These are phyloP conservation scores for Dacryopinax spathularia DNA, from an alignment of 768 basidiomycete genomes.

Conservation along the genomic window DNA sequence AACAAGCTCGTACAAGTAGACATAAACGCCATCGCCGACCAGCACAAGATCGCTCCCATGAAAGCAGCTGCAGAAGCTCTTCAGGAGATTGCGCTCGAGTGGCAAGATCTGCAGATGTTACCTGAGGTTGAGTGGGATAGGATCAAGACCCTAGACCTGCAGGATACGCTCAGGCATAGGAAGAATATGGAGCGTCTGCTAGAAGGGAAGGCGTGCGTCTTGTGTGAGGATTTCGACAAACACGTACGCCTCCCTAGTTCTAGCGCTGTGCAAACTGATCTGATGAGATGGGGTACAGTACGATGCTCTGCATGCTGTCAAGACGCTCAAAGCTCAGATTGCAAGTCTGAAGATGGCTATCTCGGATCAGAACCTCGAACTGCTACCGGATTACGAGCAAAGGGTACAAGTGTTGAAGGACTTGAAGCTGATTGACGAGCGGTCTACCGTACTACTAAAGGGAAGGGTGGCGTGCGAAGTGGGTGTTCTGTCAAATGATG, in stretches of 20 bases:
- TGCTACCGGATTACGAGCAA: slow-evolving; percentile 94
- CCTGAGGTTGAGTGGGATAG: slow-evolving; percentile 77
- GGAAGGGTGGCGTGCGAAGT: slow-evolving; percentile 98
- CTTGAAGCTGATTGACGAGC: slow-evolving; percentile 86
- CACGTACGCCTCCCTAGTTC: slow-evolving; percentile 43
- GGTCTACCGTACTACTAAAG: slow-evolving; percentile 88
- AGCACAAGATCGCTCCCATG: slow-evolving; percentile 48
- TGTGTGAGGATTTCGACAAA: slow-evolving; percentile 52
- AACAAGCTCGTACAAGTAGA: slow-evolving; percentile 40
- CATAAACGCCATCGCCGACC: slow-evolving; percentile 49
- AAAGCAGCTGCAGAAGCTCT: slow-evolving; percentile 41
- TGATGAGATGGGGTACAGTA: slow-evolving; percentile 46
- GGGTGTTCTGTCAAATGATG: slow-evolving; percentile 10
- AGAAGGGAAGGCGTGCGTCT: slow-evolving; percentile 33
- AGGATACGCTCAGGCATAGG: slow-evolving; percentile 58
- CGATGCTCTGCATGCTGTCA: slow-evolving; percentile 54
- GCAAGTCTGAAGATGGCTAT: slow-evolving; percentile 66
- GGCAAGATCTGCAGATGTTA: slow-evolving; percentile 31
- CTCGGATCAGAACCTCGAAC: slow-evolving; percentile 91
- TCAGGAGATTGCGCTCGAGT: slow-evolving; percentile 40
- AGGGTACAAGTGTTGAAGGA: slow-evolving; percentile 80
- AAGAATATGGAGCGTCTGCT: slow-evolving; percentile 36
- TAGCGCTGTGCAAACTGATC: not conserved
- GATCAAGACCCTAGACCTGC: slow-evolving; percentile 77
- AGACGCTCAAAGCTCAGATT: slow-evolving; percentile 58